phyloP scores from a whole-genome alignment of 768 basidiomycete species.

The Tylopilus subfusipes region DNA sequence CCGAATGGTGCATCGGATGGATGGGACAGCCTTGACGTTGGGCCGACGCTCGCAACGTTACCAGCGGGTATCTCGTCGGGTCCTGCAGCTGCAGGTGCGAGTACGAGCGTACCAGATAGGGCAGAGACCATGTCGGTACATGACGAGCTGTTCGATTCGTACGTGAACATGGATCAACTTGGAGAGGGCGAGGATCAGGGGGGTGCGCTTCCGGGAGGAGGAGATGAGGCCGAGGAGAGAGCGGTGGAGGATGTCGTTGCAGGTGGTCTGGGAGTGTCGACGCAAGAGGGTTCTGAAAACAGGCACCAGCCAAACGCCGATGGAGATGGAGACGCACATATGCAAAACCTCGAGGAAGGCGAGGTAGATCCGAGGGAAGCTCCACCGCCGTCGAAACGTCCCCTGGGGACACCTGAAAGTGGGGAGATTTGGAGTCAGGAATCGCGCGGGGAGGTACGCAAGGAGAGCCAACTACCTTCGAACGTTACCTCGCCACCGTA shows the following conservation, averaged over 20 bases:
- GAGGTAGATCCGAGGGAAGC: slow-evolving; percentile 13
- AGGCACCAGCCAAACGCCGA: not conserved
- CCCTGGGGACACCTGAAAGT: slow-evolving; percentile 4
- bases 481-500: not conserved
- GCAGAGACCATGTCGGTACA: not conserved
- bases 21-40: slow-evolving; percentile 11
- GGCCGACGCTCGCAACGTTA: not conserved
- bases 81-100: not conserved
- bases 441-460: not conserved
- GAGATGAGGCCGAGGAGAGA: not conserved
- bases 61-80: not conserved
- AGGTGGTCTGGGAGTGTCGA: not conserved
- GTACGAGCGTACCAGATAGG: not conserved
- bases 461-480: not conserved
- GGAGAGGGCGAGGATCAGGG: slow-evolving; percentile 1
- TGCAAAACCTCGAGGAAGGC: slow-evolving; percentile 10
- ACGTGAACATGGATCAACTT: slow-evolving; percentile 20
- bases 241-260: not conserved
- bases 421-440: slow-evolving; percentile 18
- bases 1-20: not conserved
- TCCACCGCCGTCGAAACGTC: not conserved
- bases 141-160: slow-evolving; percentile 22
- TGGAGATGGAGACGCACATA: not conserved
- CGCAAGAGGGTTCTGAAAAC: not conserved
- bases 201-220: not conserved